Percentiles rank a stretch among this genome's conserved stretches.
Conservation (phyloP, 1,139 yeast species). For the Saccharomycopsis phalli region DNA sequence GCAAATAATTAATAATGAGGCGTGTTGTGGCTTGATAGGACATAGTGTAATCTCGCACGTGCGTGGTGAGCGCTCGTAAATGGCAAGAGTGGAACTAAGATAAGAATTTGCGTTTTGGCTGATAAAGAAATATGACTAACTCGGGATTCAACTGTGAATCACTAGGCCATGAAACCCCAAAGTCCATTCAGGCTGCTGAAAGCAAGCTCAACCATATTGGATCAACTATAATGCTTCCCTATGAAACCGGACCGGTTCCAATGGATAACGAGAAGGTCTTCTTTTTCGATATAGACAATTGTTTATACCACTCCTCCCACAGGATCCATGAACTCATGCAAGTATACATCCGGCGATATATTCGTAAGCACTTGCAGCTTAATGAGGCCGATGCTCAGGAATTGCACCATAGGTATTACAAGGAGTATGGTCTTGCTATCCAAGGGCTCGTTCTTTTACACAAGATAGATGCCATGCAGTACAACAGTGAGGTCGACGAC, state of each 20-base stretch:
- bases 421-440: constrained; percentile 82
- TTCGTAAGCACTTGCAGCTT: constrained; percentile 53
- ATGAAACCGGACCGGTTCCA: constrained; percentile 17
- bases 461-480: constrained; percentile 79
- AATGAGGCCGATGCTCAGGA: constrained; percentile 67
- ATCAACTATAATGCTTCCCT: constrained; percentile 9
- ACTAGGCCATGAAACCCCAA: neutral
- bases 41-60: too few species aligned
- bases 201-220: constrained; percentile 10
- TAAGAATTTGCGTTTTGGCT: too few species aligned
- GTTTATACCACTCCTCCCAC: constrained; percentile 68
- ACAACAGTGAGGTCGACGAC: constrained; percentile 84
- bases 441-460: constrained; percentile 84
- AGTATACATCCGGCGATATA: constrained; percentile 70
- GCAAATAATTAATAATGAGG: too few species aligned
- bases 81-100: too few species aligned
- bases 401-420: constrained; percentile 68
- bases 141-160: neutral
- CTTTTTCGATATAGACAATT: constrained; percentile 89
- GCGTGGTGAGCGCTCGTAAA: too few species aligned
- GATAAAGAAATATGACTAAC: neutral
- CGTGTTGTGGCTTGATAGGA: too few species aligned
- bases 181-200: constrained; percentile 3
- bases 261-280: constrained; percentile 36
- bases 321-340: constrained; percentile 84